Evolutionary conservation across 2,329 filamentous ascomycete genomes (phyloP).

Genomic region (Lachnellula cervina): DNA sequence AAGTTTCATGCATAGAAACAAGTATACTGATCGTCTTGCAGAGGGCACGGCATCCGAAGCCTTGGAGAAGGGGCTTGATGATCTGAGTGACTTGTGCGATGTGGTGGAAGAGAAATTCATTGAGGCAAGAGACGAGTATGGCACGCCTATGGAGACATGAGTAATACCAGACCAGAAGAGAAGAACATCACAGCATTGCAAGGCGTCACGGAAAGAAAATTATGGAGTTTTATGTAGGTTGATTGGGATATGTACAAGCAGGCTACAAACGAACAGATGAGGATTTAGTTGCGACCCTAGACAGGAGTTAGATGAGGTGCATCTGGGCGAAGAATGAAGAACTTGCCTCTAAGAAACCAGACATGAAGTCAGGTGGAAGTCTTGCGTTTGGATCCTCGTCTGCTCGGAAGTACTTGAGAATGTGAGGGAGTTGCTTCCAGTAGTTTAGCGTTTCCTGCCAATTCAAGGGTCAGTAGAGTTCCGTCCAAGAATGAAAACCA

Average conservation of each 20-base stretch:
- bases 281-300: conserved; percentile 30
- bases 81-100: conserved; percentile 88
- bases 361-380: conserved; percentile 86
- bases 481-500: background rate
- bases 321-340: background rate
- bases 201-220: conserved; percentile 24
- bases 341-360: conserved; percentile 79
- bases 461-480: background rate
- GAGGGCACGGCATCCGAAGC: conserved; percentile 79
- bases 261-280: conserved; percentile 21
- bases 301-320: conserved; percentile 13
- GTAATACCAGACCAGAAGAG: conserved; percentile 1
- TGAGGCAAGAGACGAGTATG: conserved; percentile 56
- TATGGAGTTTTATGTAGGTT: conserved; percentile 22
- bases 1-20: background rate
- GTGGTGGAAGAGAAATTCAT: conserved; percentile 89
- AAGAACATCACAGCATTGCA: conserved; percentile 22
- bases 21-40: conserved; percentile 34
- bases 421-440: conserved; percentile 95
- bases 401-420: conserved; percentile 93
- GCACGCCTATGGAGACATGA: conserved; percentile 13
- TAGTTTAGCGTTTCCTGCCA: conserved; percentile 93
- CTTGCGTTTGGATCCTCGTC: conserved; percentile 74
- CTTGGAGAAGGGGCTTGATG: conserved; percentile 81
- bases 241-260: conserved; percentile 31